Base-by-base conservation (phyloP, 1,284 basidiomycete genomes). In the Moesziomyces sp. region DNA sequence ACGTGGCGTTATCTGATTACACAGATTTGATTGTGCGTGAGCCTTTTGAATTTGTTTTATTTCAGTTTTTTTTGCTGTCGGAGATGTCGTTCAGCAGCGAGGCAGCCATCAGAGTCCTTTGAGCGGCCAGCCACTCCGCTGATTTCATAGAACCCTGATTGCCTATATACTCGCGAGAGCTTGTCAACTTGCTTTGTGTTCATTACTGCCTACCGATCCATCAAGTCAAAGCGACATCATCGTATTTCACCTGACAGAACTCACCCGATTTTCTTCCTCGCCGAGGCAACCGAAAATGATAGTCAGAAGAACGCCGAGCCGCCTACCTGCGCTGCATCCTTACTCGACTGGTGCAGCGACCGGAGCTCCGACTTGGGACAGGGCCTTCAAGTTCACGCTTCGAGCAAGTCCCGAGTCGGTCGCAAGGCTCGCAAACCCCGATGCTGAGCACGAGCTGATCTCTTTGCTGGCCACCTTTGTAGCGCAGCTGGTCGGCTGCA, bases 271-370 rank as follows among this genome's bases (percentile, higher is more conserved):
- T 40, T 40, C 7, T 40, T 40, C 16, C 18, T 40, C 18, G 38
- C 38, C 38, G 11, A 18, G 38, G 38, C 11, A 18, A 40, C 18
- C 38, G 30, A n/a, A 23, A 24, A 45, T 45, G 56, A 16, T 43
- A 13, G 50, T 51, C 11, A 13, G 38, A 16, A 47, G 24, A 18
- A 23, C 26, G 34, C 23, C 48, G 24, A 59, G 57, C 57, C 57
- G 57, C 18, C 57, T 59, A 30, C 50, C 57, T 34, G 26, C 45
- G 18, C 50, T 59, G 23, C 57, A 59, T 35, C 57, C 57, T 7
- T 59, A 59, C 40, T 52, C 57, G 8, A 40, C 38, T 40, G 38
- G 38, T 16, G 18, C 38, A 40, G 38, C 38, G 11, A 40, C 14
- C 38, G 38, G 38, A 40, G 38, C 38, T 18, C 38, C 38, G 38